A percentile compares a stretch with the other conserved stretches of the same genome.
phyloP scores from a whole-genome alignment of 2,329 filamentous ascomycete genomes.

The Sporothrix pallida region DNA sequence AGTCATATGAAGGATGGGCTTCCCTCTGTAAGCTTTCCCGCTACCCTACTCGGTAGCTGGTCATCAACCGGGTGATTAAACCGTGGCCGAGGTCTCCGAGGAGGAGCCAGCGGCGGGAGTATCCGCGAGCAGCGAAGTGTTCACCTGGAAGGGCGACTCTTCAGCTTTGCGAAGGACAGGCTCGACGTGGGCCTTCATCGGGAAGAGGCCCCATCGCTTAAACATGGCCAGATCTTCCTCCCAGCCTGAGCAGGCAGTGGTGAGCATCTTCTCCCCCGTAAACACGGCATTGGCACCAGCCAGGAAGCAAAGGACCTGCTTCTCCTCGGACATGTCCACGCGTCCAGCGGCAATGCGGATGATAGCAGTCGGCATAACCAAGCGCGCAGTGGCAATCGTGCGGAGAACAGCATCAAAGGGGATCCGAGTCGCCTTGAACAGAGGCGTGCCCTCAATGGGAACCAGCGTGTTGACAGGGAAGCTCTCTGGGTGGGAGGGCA shows the following conservation, averaged over 20 bases:
- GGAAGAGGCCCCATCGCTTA: conserved; percentile 77
- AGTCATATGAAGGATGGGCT: conserved; percentile 26
- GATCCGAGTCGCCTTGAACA: conserved; percentile 75
- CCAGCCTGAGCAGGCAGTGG: conserved; percentile 89
- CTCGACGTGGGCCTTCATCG: conserved; percentile 63
- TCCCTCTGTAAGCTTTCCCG: conserved; percentile 4
- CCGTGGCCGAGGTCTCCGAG: background rate
- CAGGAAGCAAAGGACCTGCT: conserved; percentile 88
- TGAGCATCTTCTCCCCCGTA: conserved; percentile 91
- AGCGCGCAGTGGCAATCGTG: conserved; percentile 81
- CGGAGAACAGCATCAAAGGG: conserved; percentile 79
- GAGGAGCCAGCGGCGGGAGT: background rate
- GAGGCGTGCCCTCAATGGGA: conserved; percentile 85
- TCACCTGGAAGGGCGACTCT: conserved; percentile 11
- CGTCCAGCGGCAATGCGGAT: conserved; percentile 85
- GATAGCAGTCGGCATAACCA: conserved; percentile 84
- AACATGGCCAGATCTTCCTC: conserved; percentile 88
- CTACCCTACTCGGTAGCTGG: background rate
- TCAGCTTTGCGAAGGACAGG: conserved; percentile 21
- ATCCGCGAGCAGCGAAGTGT: conserved; percentile 2
- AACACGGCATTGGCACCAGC: conserved; percentile 94
- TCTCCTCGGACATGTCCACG: conserved; percentile 83
- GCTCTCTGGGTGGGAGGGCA: conserved; percentile 83
- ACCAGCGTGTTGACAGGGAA: conserved; percentile 92
- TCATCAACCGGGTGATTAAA: background rate